Evolutionary conservation across 768 basidiomycete genomes (phyloP).

Genomic region (Naganishia friedmannii): DNA sequence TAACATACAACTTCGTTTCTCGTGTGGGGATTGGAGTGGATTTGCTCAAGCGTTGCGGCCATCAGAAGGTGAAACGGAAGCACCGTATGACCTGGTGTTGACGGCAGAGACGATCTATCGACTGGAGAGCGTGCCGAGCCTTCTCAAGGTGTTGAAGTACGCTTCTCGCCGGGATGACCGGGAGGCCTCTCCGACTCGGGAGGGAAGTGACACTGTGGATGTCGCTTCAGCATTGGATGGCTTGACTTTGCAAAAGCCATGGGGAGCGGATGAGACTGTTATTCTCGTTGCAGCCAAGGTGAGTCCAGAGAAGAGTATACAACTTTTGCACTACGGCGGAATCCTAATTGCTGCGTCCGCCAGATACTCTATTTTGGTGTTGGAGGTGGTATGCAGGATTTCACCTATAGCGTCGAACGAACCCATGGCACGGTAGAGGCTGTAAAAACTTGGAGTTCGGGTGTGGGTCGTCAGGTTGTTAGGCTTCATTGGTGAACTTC

Average conservation of each 20-base stretch:
- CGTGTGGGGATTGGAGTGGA: conserved; percentile 72
- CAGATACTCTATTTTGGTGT: conserved; percentile 85
- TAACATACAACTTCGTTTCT: conserved; percentile 68
- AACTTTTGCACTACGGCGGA: background rate
- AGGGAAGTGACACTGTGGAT: conserved; percentile 19
- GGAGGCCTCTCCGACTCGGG: background rate
- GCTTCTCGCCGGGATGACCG: conserved; percentile 1
- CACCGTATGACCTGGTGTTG: conserved; percentile 67
- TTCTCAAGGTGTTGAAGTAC: conserved; percentile 51
- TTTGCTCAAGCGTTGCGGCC: conserved; percentile 34
- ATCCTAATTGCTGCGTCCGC: background rate
- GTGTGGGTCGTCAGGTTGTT: conserved; percentile 74
- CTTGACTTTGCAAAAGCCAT: conserved; percentile 32
- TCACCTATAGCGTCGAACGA: conserved; percentile 60
- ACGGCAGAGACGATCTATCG: conserved; percentile 93
- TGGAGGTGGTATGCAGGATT: conserved; percentile 78
- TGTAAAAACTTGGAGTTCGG: conserved; percentile 62
- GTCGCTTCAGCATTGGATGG: conserved; percentile 21
- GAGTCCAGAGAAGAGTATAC: background rate
- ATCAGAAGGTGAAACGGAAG: conserved; percentile 35
- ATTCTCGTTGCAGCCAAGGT: conserved; percentile 77
- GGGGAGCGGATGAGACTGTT: conserved; percentile 31
- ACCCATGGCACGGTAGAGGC: conserved; percentile 58
- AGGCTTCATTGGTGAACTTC: conserved; percentile 58
- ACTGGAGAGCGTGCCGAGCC: conserved; percentile 61